Conservation (phyloP, 768 basidiomycete species). For the Mycena leptocephala region DNA sequence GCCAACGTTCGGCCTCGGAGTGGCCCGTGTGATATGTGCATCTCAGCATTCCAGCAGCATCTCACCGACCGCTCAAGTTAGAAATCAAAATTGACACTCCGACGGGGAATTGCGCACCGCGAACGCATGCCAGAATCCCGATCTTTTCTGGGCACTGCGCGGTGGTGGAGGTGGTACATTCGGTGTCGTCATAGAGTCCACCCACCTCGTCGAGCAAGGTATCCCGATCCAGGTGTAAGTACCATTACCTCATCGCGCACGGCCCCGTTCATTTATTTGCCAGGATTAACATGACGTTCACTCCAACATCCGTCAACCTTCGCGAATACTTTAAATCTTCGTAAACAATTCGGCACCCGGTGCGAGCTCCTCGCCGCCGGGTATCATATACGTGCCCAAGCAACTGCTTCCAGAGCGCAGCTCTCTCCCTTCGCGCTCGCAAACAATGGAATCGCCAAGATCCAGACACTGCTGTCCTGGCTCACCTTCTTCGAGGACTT, state of each 20-base stretch:
- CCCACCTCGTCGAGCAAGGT: slow-evolving; percentile 34
- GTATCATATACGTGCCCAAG: slow-evolving; percentile 50
- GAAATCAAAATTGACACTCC: slow-evolving; percentile 36
- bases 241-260: not conserved
- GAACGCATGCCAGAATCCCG: slow-evolving; percentile 9
- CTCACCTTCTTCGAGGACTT: slow-evolving; percentile 44
- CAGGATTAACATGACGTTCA: slow-evolving; percentile 43
- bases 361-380: slow-evolving; percentile 31
- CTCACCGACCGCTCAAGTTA: slow-evolving; percentile 14
- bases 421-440: slow-evolving; percentile 45
- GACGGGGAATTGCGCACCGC: slow-evolving; percentile 7
- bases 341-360: slow-evolving; percentile 49
- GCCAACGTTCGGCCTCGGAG: slow-evolving; percentile 49
- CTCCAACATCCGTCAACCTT: slow-evolving; percentile 35
- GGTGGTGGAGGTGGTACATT: slow-evolving; percentile 57
- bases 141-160: slow-evolving; percentile 17
- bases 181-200: slow-evolving; percentile 44
- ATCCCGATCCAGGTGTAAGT: slow-evolving; percentile 39
- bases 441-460: slow-evolving; percentile 46
- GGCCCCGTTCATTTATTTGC: slow-evolving; percentile 15
- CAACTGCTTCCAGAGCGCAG: slow-evolving; percentile 44
- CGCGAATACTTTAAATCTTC: slow-evolving; percentile 45
- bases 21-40: slow-evolving; percentile 41
- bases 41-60: not conserved
- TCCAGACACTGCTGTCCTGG: slow-evolving; percentile 51